Percentiles rank a stretch among this genome's conserved stretches.
These are phyloP conservation scores for Hanseniaspora occidentalis DNA, from an alignment of 805 yeast genomes.

Conservation along the genomic window DNA sequence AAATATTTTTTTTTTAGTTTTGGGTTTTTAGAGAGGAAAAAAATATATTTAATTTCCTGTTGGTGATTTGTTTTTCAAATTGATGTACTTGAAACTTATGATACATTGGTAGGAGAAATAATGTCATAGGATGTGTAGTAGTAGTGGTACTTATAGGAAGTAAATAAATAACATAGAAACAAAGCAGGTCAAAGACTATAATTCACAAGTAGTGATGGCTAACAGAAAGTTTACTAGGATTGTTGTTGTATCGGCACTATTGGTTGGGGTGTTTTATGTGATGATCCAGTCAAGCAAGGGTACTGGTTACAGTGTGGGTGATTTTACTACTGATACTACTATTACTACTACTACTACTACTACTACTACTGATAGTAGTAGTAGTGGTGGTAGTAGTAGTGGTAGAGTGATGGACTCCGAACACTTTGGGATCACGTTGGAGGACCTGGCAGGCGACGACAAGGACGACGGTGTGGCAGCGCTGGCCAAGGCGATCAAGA, in stretches of 20 bases:
- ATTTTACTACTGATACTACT: not conserved
- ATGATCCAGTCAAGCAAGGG: not conserved
- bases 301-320: not conserved
- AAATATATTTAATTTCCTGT: too few relatives aligned
- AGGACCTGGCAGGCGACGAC: slow-evolving; percentile 4
- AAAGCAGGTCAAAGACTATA: not conserved
- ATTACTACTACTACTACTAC: not conserved
- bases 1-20: not conserved
- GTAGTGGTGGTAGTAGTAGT: not conserved
- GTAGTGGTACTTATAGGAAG: too few relatives aligned
- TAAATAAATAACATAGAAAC: not conserved
- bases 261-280: not conserved
- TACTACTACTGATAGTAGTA: not conserved
- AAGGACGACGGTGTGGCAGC: slow-evolving; percentile 3
- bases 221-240: slow-evolving; percentile 4
- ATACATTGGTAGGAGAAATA: not conserved
- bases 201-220: not conserved
- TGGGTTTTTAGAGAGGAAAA: too few relatives aligned
- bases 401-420: not conserved
- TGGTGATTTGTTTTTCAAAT: too few relatives aligned
- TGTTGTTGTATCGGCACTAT: slow-evolving; percentile 6
- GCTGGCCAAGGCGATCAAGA: slow-evolving; percentile 1
- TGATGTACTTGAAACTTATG: too few relatives aligned
- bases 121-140: too few relatives aligned
- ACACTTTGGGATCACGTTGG: not conserved